Percentiles rank a stretch among this genome's conserved stretches.
Evolutionary conservation across 768 basidiomycete genomes (phyloP).

Genomic region (Ephemerocybe angulata): DNA sequence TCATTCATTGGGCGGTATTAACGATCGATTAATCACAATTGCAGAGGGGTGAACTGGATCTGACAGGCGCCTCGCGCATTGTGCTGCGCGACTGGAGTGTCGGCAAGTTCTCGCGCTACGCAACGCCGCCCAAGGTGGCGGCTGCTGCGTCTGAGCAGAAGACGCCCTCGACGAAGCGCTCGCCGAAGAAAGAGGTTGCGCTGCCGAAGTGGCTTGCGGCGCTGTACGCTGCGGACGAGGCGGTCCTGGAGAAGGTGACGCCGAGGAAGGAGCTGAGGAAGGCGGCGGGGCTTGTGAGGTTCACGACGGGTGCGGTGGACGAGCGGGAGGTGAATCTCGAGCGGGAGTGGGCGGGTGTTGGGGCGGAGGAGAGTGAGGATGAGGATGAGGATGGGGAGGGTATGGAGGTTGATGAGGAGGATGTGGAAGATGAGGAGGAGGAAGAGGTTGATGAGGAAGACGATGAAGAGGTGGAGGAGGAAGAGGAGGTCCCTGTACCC

Average conservation of each 20-base stretch:
- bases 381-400: slow-evolving; percentile 34
- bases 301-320: slow-evolving; percentile 33
- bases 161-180: not conserved
- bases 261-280: slow-evolving; percentile 70
- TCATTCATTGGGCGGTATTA: slow-evolving; percentile 9
- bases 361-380: slow-evolving; percentile 29
- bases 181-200: not conserved
- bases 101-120: slow-evolving; percentile 71
- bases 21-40: not conserved
- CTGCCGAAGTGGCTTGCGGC: not conserved
- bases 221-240: slow-evolving; percentile 45
- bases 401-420: slow-evolving; percentile 29
- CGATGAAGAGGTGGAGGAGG: slow-evolving; percentile 35
- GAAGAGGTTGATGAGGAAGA: slow-evolving; percentile 38
- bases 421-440: slow-evolving; percentile 28
- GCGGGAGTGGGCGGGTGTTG: slow-evolving; percentile 41
- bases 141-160: slow-evolving; percentile 3
- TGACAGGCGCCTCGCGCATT: slow-evolving; percentile 69
- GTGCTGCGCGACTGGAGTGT: slow-evolving; percentile 83
- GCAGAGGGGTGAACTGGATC: slow-evolving; percentile 70
- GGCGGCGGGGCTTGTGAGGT: slow-evolving; percentile 54
- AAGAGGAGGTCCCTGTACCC: slow-evolving; percentile 25
- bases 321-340: slow-evolving; percentile 36
- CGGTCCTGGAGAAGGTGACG: slow-evolving; percentile 43
- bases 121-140: slow-evolving; percentile 31